Conservation (phyloP, 169 alveolate species). For the Amoebophrya sp. region DNA sequence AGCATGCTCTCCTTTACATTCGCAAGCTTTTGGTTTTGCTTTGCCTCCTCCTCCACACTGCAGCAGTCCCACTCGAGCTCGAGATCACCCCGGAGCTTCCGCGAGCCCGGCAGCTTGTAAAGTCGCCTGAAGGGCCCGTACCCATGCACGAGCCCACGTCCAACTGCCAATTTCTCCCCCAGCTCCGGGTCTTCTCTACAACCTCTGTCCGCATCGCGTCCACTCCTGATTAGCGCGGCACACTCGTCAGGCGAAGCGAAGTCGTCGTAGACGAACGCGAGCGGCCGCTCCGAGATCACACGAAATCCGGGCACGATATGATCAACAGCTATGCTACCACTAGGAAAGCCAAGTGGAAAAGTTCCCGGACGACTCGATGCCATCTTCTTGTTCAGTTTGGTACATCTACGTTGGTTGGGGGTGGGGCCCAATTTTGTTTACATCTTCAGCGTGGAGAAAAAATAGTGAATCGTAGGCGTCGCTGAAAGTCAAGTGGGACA, state of each 20-base stretch:
- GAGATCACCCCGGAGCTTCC: not conserved
- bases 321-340: no score
- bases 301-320: no score
- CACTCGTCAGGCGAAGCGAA: not conserved
- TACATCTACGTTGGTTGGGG: no score
- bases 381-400: no score
- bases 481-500: no score
- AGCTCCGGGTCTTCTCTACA: not conserved
- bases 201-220: not conserved
- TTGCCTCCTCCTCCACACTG: no score
- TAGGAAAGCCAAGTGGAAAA: no score
- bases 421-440: no score
- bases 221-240: not conserved
- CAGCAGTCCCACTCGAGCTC: no score
- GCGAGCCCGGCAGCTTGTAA: not conserved
- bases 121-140: not conserved
- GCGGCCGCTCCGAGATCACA: not conserved
- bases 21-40: not conserved
- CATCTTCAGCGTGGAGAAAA: no score
- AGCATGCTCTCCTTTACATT: not conserved
- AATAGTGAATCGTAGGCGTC: no score
- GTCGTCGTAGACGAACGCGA: not conserved
- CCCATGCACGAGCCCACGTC: not conserved
- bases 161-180: not conserved
- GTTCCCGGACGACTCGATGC: no score